These are phyloP conservation scores for Boletus barrowsii DNA, from an alignment of 768 basidiomycete species.

Conservation along the genomic window DNA sequence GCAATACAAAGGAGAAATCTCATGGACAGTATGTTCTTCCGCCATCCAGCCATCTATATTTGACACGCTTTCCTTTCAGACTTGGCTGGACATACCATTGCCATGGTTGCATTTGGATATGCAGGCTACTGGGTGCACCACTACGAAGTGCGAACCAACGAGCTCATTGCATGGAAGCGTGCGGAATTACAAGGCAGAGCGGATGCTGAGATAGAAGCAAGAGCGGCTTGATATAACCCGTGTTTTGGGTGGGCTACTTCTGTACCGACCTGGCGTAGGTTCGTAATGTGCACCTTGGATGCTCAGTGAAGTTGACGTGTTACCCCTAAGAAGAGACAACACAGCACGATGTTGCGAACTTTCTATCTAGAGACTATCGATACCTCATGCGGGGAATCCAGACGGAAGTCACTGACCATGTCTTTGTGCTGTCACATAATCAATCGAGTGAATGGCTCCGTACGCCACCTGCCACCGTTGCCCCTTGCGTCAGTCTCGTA, in stretches of 20 bases:
- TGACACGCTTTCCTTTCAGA: constrained; percentile 42
- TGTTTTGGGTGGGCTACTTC: background rate
- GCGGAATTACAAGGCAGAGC: constrained; percentile 52
- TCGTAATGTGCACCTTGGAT: constrained; percentile 9
- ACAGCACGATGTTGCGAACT: constrained; percentile 6
- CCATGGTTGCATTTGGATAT: constrained; percentile 68
- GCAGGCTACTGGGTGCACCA: constrained; percentile 72
- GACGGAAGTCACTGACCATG: background rate
- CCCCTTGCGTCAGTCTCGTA: background rate
- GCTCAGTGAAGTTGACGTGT: constrained; percentile 6
- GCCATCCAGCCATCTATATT: background rate
- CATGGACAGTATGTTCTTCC: constrained; percentile 64
- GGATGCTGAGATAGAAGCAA: constrained; percentile 21
- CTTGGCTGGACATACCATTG: constrained; percentile 64
- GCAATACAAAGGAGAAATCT: constrained; percentile 80
- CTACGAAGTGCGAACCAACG: constrained; percentile 62
- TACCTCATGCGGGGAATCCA: constrained; percentile 5
- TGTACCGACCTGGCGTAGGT: constrained; percentile 17
- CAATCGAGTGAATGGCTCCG: background rate
- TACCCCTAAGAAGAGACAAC: constrained; percentile 3
- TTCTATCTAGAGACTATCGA: constrained; percentile 20
- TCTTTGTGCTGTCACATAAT: constrained; percentile 3
- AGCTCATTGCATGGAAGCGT: constrained; percentile 62
- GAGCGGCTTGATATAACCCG: constrained; percentile 18
- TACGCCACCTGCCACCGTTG: background rate